phyloP scores from a whole-genome alignment of 495 filamentous ascomycete species.

The Aspergillus bridgeri region DNA sequence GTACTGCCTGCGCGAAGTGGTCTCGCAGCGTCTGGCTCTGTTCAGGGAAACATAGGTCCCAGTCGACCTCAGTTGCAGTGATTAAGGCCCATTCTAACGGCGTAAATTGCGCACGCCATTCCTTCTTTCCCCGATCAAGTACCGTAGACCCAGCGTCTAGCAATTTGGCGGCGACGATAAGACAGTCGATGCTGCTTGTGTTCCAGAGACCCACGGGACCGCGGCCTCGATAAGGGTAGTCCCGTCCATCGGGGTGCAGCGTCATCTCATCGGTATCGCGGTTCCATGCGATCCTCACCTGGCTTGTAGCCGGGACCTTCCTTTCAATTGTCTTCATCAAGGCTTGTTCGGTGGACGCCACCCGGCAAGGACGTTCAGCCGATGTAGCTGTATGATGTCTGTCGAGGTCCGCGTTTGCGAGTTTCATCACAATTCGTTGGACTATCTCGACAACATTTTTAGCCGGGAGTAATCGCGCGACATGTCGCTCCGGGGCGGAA shows the following conservation, averaged over 20 bases:
- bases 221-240: conserved; percentile 27
- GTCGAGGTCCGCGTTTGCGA: conserved; percentile 30
- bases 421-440: conserved; percentile 25
- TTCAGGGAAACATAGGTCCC: conserved; percentile 25
- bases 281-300: conserved; percentile 16
- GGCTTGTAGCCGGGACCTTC: conserved; percentile 10
- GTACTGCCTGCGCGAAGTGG: conserved; percentile 16
- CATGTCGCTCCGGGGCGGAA: background rate
- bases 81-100: conserved; percentile 30
- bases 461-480: conserved; percentile 4
- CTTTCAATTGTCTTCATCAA: conserved; percentile 18
- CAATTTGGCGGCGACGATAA: conserved; percentile 34
- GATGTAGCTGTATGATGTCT: conserved; percentile 24
- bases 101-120: conserved; percentile 14
- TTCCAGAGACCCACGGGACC: conserved; percentile 23
- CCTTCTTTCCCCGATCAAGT: conserved; percentile 23
- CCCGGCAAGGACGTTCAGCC: conserved; percentile 7
- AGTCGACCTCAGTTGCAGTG: conserved; percentile 31
- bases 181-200: conserved; percentile 30
- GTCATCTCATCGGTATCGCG: background rate
- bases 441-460: conserved; percentile 17
- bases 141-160: conserved; percentile 38
- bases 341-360: conserved; percentile 15
- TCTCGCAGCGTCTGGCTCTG: conserved; percentile 21
- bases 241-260: conserved; percentile 18